Evolutionary conservation across 1,284 basidiomycete species (phyloP), one percentile per base, ranked within the genome.

Genomic region (Chalciporus sp.): DNA sequence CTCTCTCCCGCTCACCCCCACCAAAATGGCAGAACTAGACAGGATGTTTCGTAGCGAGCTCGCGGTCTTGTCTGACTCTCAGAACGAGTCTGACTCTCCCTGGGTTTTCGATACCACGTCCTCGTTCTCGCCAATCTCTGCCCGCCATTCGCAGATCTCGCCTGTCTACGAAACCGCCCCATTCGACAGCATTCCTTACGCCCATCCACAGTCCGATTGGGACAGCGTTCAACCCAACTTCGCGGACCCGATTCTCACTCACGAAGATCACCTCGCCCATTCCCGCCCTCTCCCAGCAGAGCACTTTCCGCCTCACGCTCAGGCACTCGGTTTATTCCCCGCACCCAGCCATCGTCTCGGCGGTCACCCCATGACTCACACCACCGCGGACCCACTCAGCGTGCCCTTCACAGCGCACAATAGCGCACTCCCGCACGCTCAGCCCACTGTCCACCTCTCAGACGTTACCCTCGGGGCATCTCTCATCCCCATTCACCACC

Each of bases 31-130:
- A 2, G 63, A 64, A 52, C 55, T 67, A 1, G 63, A 64, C 49
- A 61, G 58, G 37, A 68, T 64, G 64, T 61, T 65, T 5, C 47
- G 48, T 31, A 49, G 62, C 35, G 61, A 64, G n/a, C 49, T 64
- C 52, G 56, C 64, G 7, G 31, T 51, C 7, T 17, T 60, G 10
- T 61, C 47, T 0, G 65, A 62, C 3, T 35, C 45, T 8, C 42
- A 41, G 0, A 19, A 49, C 2, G 45, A 54, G 26, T 41, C 49
- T 0, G 54, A 55, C 14, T 14, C 23, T 23, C 6, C 37, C 6
- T 64, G 61, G 61, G 27, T 26, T 0, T 17, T 59, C 41, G 50
- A 55, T 23, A 6, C 16, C 9, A 9, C 35, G 9, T 17, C 35
- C 35, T 37, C 23, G 23, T 14, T 39, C 6, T 9, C 26, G 11